phyloP scores from a whole-genome alignment of 73 alveolate genomes.

The Urostyla sp. region DNA sequence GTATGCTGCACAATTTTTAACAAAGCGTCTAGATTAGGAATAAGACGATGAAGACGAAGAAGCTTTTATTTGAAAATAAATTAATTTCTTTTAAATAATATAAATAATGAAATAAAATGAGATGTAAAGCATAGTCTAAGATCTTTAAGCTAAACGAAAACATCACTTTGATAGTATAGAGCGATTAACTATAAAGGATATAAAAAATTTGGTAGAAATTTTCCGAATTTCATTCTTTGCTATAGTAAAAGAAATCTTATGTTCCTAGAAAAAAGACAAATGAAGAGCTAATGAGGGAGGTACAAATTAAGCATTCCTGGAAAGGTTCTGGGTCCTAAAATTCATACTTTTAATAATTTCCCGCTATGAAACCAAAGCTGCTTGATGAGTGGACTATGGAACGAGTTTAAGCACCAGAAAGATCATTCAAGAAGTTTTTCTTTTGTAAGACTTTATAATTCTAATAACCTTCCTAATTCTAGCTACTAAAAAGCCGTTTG shows the following conservation, averaged over 20 bases:
- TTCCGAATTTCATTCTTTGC: not conserved
- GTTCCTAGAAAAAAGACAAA: slow-evolving; percentile 61
- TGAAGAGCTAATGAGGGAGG: slow-evolving; percentile 71
- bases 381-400: slow-evolving; percentile 66
- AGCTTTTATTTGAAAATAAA: not conserved
- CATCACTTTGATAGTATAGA: slow-evolving; percentile 13
- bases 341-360: slow-evolving; percentile 55
- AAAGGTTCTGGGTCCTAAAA: slow-evolving; percentile 61
- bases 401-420: slow-evolving; percentile 57
- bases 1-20: too few relatives aligned
- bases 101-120: slow-evolving; percentile 42
- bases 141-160: slow-evolving; percentile 6
- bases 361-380: slow-evolving; percentile 61
- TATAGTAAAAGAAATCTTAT: slow-evolving; percentile 48
- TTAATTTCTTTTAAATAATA: not conserved
- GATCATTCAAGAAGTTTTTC: slow-evolving; percentile 58
- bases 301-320: slow-evolving; percentile 62
- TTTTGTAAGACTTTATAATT: slow-evolving; percentile 55
- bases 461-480: not conserved
- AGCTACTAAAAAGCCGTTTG: slow-evolving; percentile 64
- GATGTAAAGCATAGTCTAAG: slow-evolving; percentile 23
- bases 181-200: slow-evolving; percentile 7
- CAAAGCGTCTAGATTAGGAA: too few relatives aligned
- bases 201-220: slow-evolving; percentile 31
- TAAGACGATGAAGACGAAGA: too few relatives aligned